Evolutionary conservation across 805 yeast genomes (phyloP).

Genomic region (Saturnispora sekii): DNA sequence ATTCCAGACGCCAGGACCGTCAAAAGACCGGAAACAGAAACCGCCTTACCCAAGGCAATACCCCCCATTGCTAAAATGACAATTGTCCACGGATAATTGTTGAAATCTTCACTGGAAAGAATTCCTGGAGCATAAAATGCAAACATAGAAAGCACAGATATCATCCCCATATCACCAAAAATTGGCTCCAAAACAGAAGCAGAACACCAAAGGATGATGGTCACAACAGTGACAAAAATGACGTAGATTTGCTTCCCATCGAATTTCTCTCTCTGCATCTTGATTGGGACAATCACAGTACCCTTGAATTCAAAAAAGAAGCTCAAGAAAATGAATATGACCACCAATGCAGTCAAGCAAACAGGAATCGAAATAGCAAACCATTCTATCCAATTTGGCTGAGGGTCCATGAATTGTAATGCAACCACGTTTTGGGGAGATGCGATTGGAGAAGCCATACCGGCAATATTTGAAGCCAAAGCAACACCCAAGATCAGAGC

Average conservation of each 20-base stretch:
- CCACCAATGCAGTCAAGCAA: slow-evolving; percentile 46
- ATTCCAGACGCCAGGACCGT: slow-evolving; percentile 66
- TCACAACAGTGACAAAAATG: slow-evolving; percentile 50
- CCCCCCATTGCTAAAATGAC: slow-evolving; percentile 98
- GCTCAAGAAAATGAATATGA: slow-evolving; percentile 66
- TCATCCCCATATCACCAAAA: slow-evolving; percentile 95
- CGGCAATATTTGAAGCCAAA: slow-evolving; percentile 85
- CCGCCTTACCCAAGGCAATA: slow-evolving; percentile 89
- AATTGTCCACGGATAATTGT: slow-evolving; percentile 94
- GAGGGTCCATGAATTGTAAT: slow-evolving; percentile 76
- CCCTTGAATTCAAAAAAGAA: slow-evolving; percentile 45
- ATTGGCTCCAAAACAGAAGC: slow-evolving; percentile 61
- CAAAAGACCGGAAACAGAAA: slow-evolving; percentile 80
- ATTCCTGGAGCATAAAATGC: slow-evolving; percentile 89
- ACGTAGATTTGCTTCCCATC: slow-evolving; percentile 70
- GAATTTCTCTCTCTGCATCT: slow-evolving; percentile 56
- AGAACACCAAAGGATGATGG: slow-evolving; percentile 85
- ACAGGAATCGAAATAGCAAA: slow-evolving; percentile 82
- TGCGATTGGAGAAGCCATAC: slow-evolving; percentile 96
- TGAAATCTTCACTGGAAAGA: slow-evolving; percentile 81
- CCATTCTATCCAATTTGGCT: slow-evolving; percentile 88
- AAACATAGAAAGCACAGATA: slow-evolving; percentile 83
- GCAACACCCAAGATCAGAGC: slow-evolving; percentile 89
- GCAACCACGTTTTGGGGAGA: slow-evolving; percentile 95
- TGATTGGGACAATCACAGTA: slow-evolving; percentile 47